Evolutionary conservation across 176 grass and related monocot genomes (phyloP).

Genomic region (Pontederia crassipes): DNA sequence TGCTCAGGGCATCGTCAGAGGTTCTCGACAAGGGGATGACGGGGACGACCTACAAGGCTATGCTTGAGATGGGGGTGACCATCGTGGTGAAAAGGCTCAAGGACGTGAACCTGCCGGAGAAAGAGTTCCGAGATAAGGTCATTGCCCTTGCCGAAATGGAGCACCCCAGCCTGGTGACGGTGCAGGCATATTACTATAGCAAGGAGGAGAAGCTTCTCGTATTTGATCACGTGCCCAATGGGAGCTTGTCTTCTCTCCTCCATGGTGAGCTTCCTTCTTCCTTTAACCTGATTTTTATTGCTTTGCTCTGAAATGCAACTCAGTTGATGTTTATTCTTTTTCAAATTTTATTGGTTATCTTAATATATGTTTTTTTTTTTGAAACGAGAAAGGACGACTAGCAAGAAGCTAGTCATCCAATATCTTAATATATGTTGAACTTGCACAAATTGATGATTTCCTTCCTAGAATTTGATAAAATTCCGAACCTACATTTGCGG

Average conservation of each 20-base stretch:
- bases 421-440: no score
- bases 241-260: slow-evolving; percentile 66
- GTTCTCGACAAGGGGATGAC: slow-evolving; percentile 72
- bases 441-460: no score
- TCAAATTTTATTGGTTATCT: no score
- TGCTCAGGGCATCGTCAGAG: slow-evolving; percentile 73
- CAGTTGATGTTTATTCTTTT: no score
- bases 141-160: slow-evolving; percentile 45
- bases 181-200: slow-evolving; percentile 66
- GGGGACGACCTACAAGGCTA: slow-evolving; percentile 78
- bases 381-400: no score
- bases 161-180: slow-evolving; percentile 60
- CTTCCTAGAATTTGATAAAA: no score
- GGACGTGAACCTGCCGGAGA: slow-evolving; percentile 48
- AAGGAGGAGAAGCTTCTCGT: slow-evolving; percentile 80
- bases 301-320: no score
- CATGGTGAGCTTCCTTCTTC: slow-evolving; percentile 28
- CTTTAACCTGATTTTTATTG: no score
- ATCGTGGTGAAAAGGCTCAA: slow-evolving; percentile 64
- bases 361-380: no score
- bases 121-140: slow-evolving; percentile 66
- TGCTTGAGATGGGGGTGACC: slow-evolving; percentile 54
- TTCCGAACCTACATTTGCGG: no score
- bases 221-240: slow-evolving; percentile 56
- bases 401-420: no score